Conservation (phyloP, 805 yeast genomes). For the Grigorovia jiainica region DNA sequence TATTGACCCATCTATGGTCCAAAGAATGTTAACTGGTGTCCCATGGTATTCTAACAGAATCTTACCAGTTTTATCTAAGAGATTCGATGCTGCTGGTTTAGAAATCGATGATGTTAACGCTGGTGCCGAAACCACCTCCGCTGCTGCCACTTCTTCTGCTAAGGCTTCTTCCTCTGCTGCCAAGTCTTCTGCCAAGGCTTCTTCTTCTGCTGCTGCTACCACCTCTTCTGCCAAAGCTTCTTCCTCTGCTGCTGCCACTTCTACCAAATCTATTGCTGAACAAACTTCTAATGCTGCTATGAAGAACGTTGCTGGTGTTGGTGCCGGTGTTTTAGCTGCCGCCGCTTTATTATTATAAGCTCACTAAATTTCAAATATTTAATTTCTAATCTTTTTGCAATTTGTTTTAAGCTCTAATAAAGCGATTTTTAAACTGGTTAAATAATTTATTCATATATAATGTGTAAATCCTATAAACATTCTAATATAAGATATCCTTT, state of each 20-base stretch:
- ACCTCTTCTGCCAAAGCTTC: background rate
- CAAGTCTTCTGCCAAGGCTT: slow-evolving; percentile 2
- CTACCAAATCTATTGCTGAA: slow-evolving; percentile 7
- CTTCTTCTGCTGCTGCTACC: slow-evolving; percentile 1
- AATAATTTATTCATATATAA: background rate
- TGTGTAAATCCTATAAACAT: background rate
- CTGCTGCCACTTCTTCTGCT: background rate
- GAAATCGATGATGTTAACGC: background rate
- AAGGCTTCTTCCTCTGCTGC: background rate
- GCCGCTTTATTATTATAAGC: slow-evolving; percentile 10
- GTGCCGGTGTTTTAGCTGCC: slow-evolving; percentile 11
- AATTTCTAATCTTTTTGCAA: background rate
- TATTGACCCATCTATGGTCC: slow-evolving; percentile 21
- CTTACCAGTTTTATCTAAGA: slow-evolving; percentile 6
- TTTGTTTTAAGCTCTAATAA: background rate
- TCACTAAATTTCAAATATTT: background rate
- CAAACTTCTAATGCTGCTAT: slow-evolving; percentile 10
- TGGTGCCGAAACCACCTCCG: background rate
- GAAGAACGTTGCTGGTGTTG: slow-evolving; percentile 7
- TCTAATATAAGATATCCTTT: background rate
- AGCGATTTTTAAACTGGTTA: background rate
- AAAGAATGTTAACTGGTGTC: slow-evolving; percentile 25
- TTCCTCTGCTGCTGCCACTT: slow-evolving; percentile 3
- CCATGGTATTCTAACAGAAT: slow-evolving; percentile 29
- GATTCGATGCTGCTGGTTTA: background rate